A percentile compares a stretch with the other conserved stretches of the same genome.
Conservation (phyloP, 2,329 filamentous ascomycete genomes). For the Aspergillus chevalieri region DNA sequence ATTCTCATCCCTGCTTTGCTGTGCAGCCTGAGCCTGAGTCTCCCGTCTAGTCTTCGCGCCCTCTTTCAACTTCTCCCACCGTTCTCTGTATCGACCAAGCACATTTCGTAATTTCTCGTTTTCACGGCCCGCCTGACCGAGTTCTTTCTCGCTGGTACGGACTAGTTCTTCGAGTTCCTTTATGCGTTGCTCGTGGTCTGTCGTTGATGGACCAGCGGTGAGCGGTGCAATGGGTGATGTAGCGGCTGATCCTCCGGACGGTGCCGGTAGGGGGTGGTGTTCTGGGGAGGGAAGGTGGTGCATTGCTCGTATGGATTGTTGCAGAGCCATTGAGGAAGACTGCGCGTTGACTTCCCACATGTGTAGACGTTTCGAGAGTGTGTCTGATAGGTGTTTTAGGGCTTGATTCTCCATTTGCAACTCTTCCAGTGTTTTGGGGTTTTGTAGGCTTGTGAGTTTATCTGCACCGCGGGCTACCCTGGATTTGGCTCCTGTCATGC, state of each 20-base stretch:
- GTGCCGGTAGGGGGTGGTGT: slow-evolving; percentile 28
- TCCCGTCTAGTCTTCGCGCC: slow-evolving; percentile 46
- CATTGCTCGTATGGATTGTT: slow-evolving; percentile 64
- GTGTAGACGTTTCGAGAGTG: slow-evolving; percentile 77
- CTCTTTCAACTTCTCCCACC: slow-evolving; percentile 65
- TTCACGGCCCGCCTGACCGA: slow-evolving; percentile 57
- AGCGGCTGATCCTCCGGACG: slow-evolving; percentile 18
- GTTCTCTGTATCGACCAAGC: slow-evolving; percentile 53
- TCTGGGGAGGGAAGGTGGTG: slow-evolving; percentile 31
- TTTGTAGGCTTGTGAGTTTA: slow-evolving; percentile 30
- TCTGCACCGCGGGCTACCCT: slow-evolving; percentile 13
- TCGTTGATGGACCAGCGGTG: slow-evolving; percentile 12
- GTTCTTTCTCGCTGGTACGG: slow-evolving; percentile 51
- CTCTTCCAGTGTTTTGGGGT: slow-evolving; percentile 71
- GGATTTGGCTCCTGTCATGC: slow-evolving; percentile 36
- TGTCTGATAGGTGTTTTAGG: slow-evolving; percentile 78
- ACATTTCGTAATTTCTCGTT: slow-evolving; percentile 55
- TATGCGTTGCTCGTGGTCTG: slow-evolving; percentile 48
- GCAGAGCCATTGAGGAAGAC: slow-evolving; percentile 75
- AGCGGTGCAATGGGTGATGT: slow-evolving; percentile 18
- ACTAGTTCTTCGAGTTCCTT: slow-evolving; percentile 65
- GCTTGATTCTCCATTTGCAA: slow-evolving; percentile 81
- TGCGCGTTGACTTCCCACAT: slow-evolving; percentile 91
- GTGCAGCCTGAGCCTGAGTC: slow-evolving; percentile 16
- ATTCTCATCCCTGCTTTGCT: neutral